Base-by-base conservation (phyloP, 2,329 filamentous ascomycete genomes). In the Apiospora marii region DNA sequence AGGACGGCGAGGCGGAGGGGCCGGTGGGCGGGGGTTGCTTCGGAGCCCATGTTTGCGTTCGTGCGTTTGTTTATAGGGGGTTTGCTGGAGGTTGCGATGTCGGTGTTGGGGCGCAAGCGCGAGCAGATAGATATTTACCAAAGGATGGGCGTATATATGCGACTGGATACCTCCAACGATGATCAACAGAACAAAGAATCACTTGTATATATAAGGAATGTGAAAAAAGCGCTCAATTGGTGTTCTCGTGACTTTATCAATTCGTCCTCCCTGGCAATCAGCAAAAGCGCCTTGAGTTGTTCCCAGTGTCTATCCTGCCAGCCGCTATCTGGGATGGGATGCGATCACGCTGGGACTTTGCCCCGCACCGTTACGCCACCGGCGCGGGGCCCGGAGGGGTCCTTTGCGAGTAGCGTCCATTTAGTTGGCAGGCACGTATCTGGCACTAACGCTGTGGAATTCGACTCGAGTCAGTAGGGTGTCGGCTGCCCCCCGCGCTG, bases 1-100 rank as follows among this genome's bases (percentile, higher is more conserved):
- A 98, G 91, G 77, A 98, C 89, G 67, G 95, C 95, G 82, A 98
- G 92, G 72, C 93, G 92, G 76, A 96, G 84, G 43, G 89, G 89
- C n/a, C 41, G 41, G 10, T 19, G 41, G 46, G 27, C 27, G 19
- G 68, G 1, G 19, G 34, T 37, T 4, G 67, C 14, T 22, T 46
- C 44, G 68, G 68, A 70, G 48, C 68, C 68, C 68, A 70, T 70
- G 24, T 70, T 10, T 5, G 30, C 27, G 68, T 7, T 5, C 43
- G 48, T 27, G 37, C 37, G 37, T 5, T 27, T 8, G 30, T 16
- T 16, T 27, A 22, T n/a, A 14, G 27, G 4, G 4, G 10, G 22
- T 2, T 16, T 16, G 46, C 19, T 8, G 48, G 27, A 3, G 8
- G 58, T 24, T 64, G 58, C 58, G 34, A 64, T 64, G 4, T 64